phyloP scores from a whole-genome alignment of 2,329 filamentous ascomycete species.

The Xylaria polymorpha region DNA sequence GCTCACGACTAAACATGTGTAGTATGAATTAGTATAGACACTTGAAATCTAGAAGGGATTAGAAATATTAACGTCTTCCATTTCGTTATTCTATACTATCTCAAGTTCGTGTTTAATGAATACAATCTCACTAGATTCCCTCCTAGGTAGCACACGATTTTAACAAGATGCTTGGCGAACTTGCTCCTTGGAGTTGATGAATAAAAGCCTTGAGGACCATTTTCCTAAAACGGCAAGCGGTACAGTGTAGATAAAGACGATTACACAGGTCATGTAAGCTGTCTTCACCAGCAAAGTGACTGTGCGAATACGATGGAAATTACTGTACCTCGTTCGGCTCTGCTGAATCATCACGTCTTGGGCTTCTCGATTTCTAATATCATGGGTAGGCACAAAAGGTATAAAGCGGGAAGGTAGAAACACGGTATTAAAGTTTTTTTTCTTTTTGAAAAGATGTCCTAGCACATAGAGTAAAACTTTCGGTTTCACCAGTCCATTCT shows the following conservation, averaged over 20 bases:
- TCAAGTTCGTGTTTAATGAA: not conserved
- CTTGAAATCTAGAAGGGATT: not conserved
- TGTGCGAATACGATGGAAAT: not conserved
- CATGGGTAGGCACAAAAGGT: not conserved
- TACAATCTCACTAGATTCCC: no score
- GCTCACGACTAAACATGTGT: not conserved
- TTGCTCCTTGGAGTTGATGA: constrained; percentile 15
- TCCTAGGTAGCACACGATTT: no score
- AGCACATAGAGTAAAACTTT: not conserved
- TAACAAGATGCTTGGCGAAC: not conserved
- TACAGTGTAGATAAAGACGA: constrained; percentile 12
- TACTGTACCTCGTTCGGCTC: not conserved
- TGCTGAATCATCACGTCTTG: constrained; percentile 17
- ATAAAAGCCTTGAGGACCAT: constrained; percentile 36
- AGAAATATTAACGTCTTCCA: not conserved
- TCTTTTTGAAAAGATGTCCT: not conserved
- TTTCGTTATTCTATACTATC: not conserved
- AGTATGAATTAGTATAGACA: not conserved
- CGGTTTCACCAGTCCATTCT: not conserved
- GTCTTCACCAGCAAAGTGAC: not conserved
- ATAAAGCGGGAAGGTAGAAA: constrained; percentile 9
- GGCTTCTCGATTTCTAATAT: constrained; percentile 27
- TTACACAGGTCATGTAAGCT: not conserved
- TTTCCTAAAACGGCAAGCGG: constrained; percentile 38
- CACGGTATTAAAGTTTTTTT: no score